Conservation (phyloP, 805 yeast genomes). For the Wickerhamomyces kurtzmanii region DNA sequence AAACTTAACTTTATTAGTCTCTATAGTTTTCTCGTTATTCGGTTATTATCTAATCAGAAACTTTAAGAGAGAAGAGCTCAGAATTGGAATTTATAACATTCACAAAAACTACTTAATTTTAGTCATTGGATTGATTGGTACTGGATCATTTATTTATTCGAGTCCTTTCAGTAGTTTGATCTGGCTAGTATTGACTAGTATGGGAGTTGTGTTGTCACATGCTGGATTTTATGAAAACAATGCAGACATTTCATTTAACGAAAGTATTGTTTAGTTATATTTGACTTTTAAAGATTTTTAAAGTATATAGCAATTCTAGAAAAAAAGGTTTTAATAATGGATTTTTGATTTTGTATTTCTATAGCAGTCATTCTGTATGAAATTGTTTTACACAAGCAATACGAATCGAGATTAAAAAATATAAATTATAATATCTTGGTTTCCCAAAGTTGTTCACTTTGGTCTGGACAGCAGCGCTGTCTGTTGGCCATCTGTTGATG, state of each 20-base stretch:
- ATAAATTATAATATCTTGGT: too few relatives aligned
- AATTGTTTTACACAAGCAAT: too few relatives aligned
- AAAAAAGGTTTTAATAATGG: too few relatives aligned
- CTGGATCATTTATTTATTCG: constrained; percentile 11
- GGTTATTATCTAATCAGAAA: constrained; percentile 6
- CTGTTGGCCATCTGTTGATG: too few relatives aligned
- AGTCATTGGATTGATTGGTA: constrained; percentile 4
- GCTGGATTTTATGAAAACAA: constrained; percentile 8
- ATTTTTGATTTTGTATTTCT: too few relatives aligned
- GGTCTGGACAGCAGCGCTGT: too few relatives aligned
- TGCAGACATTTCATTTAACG: constrained; percentile 14
- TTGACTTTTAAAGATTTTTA: too few relatives aligned
- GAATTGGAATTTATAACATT: constrained; percentile 2
- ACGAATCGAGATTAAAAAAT: too few relatives aligned
- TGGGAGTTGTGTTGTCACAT: constrained; percentile 5
- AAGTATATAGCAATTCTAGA: too few relatives aligned
- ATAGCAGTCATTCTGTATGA: too few relatives aligned
- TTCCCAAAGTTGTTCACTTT: too few relatives aligned
- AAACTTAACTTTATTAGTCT: constrained; percentile 1
- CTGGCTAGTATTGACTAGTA: not conserved
- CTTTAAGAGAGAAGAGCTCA: constrained; percentile 3
- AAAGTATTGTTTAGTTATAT: constrained; percentile 9
- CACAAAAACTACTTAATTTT: constrained; percentile 11
- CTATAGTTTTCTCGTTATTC: too few relatives aligned
- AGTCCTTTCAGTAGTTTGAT: constrained; percentile 5